Base-by-base conservation (phyloP, 2,329 filamentous ascomycete species). In the Tolypocladium pustulatum region DNA sequence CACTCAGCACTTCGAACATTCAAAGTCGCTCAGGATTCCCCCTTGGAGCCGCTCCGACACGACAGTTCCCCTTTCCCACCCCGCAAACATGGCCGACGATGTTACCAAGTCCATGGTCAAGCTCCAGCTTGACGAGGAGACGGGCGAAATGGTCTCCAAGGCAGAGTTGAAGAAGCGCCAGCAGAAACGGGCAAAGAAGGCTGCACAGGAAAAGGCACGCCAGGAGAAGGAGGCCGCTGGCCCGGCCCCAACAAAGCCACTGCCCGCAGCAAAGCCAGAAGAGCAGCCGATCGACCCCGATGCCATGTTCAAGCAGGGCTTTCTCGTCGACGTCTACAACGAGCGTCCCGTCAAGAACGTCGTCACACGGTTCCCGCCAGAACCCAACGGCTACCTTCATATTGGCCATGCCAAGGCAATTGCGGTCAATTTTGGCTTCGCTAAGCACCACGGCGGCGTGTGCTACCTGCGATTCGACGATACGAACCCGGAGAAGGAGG, bases 401-500 rank as follows among this genome's bases (percentile, higher is more conserved):
- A 89, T 97, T 65, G 93, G 93, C 25, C 94, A 97, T 71, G 89
- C 89, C 64, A 97, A 97, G 77, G 93, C 94, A 27, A 97, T 97
- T 71, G 88, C 91, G 0, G 85, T 97, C 72, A 97, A 97, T 75
- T 97, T 97, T 75, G 93, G 93, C 8, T 97, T 97, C 71, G 93
- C 94, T 17, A 85, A 83, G 68, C 86, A 87, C 68, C 89, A 96
- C 70, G 88, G 88, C 40, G 93, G 93, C 60, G 66, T 64, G 22
- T 60, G 56, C 59, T 59, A 60, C 56, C 38, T 61, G 57, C 60
- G 93, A 66, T 96, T 90, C 72, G 94, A 97, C 71, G 94, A 97
- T 67, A 97, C 94, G 17, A 97, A 97, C 71, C 94, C 94, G 1
- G 90, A 92, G 63, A 90, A 89, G 54, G 94, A 97, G 72, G 89